phyloP scores from a whole-genome alignment of 306 rosid genomes.

The Malus domestica region DNA sequence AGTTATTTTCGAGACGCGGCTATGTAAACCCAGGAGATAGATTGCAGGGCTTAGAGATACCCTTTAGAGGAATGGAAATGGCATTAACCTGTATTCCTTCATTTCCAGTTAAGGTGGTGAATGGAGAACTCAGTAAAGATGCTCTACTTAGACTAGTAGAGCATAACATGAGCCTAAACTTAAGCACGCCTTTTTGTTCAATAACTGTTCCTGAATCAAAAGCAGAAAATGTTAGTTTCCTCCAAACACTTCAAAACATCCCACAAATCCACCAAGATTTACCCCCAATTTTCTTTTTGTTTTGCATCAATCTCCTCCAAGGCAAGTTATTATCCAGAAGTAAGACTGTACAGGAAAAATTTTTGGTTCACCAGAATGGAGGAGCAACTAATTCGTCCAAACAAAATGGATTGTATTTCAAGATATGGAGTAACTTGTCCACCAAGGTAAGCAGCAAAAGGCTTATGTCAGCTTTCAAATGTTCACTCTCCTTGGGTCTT shows the following conservation, averaged over 20 bases:
- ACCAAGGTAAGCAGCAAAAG: conserved; percentile 13
- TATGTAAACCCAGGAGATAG: conserved; percentile 16
- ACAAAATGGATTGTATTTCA: neutral
- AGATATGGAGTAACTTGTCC: conserved; percentile 10
- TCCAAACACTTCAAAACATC: conserved; percentile 38
- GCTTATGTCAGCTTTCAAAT: conserved; percentile 35
- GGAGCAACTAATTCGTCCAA: neutral
- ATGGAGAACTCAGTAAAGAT: conserved; percentile 21
- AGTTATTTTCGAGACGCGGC: neutral
- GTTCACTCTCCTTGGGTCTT: conserved; percentile 49
- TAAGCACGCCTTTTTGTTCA: conserved; percentile 24
- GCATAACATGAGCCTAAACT: conserved; percentile 23
- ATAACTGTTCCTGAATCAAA: conserved; percentile 43
- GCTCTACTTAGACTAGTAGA: conserved; percentile 35
- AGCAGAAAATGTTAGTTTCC: conserved; percentile 20
- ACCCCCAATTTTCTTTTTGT: conserved; percentile 53
- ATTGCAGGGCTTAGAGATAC: conserved; percentile 33
- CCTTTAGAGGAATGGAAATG: conserved; percentile 53
- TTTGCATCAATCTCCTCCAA: conserved; percentile 46
- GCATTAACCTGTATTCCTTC: conserved; percentile 35
- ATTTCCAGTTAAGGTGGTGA: conserved; percentile 29
- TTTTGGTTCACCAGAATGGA: neutral
- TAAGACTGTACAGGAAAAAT: neutral
- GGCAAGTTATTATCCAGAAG: conserved; percentile 3
- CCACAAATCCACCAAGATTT: conserved; percentile 35